phyloP scores from a whole-genome alignment of 768 basidiomycete species.

The Rhizopogon salebrosus region DNA sequence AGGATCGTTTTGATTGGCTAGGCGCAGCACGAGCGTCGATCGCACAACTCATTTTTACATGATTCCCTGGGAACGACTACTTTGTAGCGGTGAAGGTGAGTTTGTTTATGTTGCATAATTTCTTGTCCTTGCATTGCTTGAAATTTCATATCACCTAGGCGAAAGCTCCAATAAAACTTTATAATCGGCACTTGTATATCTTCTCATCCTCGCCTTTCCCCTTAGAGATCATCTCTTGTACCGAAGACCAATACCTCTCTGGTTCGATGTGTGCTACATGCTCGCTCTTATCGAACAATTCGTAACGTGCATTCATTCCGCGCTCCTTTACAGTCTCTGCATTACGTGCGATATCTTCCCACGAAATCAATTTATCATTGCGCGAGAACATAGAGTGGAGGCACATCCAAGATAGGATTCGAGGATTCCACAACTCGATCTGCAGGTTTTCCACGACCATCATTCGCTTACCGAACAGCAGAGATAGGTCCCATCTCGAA shows the following conservation, averaged over 20 bases:
- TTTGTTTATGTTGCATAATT: no score
- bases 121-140: no score
- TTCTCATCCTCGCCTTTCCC: background rate
- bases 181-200: background rate
- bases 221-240: constrained; percentile 11
- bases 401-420: constrained; percentile 27
- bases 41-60: no score
- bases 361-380: constrained; percentile 26
- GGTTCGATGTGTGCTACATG: constrained; percentile 32
- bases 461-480: constrained; percentile 15
- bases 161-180: background rate
- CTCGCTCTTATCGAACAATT: constrained; percentile 27
- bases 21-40: no score
- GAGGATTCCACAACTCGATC: constrained; percentile 14
- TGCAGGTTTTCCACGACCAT: constrained; percentile 3
- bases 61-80: no score
- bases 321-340: constrained; percentile 13
- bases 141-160: no score
- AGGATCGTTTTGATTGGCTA: no score
- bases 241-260: constrained; percentile 23
- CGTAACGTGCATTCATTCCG: constrained; percentile 22
- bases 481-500: constrained; percentile 5
- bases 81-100: no score
- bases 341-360: constrained; percentile 21
- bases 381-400: constrained; percentile 28